Conservation (phyloP, 176 grass and related monocot genomes). For the Zoysia japonica region DNA sequence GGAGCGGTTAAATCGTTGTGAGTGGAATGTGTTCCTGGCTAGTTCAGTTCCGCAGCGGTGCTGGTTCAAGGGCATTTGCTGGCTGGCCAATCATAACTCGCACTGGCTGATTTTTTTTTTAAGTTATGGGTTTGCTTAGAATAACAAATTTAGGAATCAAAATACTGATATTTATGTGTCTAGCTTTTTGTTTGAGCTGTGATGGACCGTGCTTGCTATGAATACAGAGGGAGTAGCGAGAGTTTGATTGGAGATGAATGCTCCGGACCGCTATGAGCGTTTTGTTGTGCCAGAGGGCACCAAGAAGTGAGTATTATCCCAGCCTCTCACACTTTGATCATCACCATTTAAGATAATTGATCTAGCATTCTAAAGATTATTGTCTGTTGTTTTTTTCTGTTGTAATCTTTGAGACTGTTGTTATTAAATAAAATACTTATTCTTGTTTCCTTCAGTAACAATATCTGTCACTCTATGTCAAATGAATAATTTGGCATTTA, state of each 20-base stretch:
- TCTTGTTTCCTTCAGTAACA: not conserved
- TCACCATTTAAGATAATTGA: not conserved
- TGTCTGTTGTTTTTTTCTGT: not conserved
- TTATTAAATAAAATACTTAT: not conserved
- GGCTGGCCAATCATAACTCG: too few species aligned
- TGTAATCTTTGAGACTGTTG: too few species aligned
- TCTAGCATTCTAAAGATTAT: not conserved
- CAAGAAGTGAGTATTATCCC: slow-evolving; percentile 43
- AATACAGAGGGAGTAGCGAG: not conserved
- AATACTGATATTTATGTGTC: not conserved
- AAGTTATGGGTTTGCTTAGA: not conserved
- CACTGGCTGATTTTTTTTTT: not conserved
- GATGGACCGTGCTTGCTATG: not conserved
- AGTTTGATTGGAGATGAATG: slow-evolving; percentile 45
- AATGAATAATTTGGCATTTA: not conserved
- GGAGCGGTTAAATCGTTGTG: too few species aligned
- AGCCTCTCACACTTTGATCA: not conserved
- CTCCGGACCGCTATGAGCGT: slow-evolving; percentile 43
- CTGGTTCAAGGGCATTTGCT: too few species aligned
- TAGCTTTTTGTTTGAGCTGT: not conserved
- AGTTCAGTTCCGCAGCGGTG: too few species aligned
- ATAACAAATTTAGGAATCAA: not conserved
- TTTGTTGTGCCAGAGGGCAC: slow-evolving; percentile 49
- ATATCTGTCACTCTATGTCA: not conserved
- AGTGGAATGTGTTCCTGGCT: too few species aligned